Evolutionary conservation across 805 yeast species (phyloP).

Genomic region (Nakazawaea wyomingensis): DNA sequence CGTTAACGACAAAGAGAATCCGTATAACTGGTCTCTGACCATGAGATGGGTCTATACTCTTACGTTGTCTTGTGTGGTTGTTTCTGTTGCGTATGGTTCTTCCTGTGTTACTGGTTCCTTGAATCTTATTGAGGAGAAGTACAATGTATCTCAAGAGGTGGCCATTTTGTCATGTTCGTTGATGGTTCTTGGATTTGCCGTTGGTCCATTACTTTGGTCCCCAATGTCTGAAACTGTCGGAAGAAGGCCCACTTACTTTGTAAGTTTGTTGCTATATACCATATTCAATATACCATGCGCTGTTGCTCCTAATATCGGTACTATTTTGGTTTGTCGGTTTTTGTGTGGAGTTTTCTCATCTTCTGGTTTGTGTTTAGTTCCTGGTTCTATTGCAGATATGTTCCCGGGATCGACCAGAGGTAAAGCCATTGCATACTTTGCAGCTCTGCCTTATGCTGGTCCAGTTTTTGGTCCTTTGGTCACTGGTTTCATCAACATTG

Average conservation of each 20-base stretch:
- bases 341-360: conserved; percentile 83
- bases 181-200: conserved; percentile 84
- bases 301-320: conserved; percentile 74
- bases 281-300: conserved; percentile 88
- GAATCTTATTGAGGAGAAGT: conserved; percentile 58
- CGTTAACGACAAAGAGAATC: conserved; percentile 81
- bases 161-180: conserved; percentile 75
- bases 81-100: conserved; percentile 90
- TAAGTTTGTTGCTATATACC: conserved; percentile 68
- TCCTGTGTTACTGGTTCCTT: conserved; percentile 87
- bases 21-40: conserved; percentile 70
- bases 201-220: conserved; percentile 88
- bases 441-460: conserved; percentile 90
- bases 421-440: conserved; percentile 84
- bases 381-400: conserved; percentile 88
- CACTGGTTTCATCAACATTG: conserved; percentile 77
- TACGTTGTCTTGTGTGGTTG: conserved; percentile 63
- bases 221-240: conserved; percentile 85
- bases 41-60: conserved; percentile 65
- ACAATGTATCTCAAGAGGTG: conserved; percentile 70
- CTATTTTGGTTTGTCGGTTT: conserved; percentile 76
- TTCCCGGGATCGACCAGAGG: conserved; percentile 81
- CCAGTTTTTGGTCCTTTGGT: conserved; percentile 88
- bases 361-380: conserved; percentile 80
- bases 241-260: conserved; percentile 75